A percentile compares a stretch with the other conserved stretches of the same genome.
These are phyloP conservation scores for Albifimbria verrucaria DNA, from an alignment of 2,329 filamentous ascomycete species.

Conservation along the genomic window DNA sequence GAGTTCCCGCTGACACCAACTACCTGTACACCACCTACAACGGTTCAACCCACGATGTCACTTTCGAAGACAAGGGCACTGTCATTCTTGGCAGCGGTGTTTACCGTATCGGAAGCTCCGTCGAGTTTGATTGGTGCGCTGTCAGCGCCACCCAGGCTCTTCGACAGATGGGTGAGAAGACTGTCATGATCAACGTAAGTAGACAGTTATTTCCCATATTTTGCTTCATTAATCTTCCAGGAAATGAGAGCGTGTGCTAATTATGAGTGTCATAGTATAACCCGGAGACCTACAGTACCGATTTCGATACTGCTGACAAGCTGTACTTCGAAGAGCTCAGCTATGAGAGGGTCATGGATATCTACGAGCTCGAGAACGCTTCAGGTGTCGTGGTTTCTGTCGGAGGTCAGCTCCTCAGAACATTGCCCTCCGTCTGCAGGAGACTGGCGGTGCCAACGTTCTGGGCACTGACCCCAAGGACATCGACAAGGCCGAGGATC, in stretches of 20 bases:
- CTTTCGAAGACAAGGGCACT: slow-evolving; percentile 87
- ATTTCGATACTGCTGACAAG: slow-evolving; percentile 85
- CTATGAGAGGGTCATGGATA: slow-evolving; percentile 98
- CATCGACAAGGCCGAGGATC: slow-evolving; percentile 96
- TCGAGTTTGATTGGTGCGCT: slow-evolving; percentile 98
- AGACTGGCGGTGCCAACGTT: slow-evolving; percentile 83
- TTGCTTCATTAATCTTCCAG: neutral
- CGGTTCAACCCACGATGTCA: slow-evolving; percentile 87
- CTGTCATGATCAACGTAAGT: slow-evolving; percentile 87
- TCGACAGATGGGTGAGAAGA: slow-evolving; percentile 88
- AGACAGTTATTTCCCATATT: slow-evolving; percentile 4
- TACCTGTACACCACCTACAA: slow-evolving; percentile 99
- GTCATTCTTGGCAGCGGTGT: slow-evolving; percentile 91
- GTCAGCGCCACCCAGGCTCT: slow-evolving; percentile 85
- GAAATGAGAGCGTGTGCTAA: slow-evolving; percentile 8
- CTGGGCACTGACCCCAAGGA: slow-evolving; percentile 90
- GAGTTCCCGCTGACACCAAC: slow-evolving; percentile 96
- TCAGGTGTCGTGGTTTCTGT: slow-evolving; percentile 91
- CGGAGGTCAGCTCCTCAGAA: slow-evolving; percentile 94
- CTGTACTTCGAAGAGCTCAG: slow-evolving; percentile 96
- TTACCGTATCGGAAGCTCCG: slow-evolving; percentile 94
- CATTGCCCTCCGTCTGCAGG: slow-evolving; percentile 90
- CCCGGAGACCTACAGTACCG: slow-evolving; percentile 77
- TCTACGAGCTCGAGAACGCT: slow-evolving; percentile 87
- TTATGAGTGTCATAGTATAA: slow-evolving; percentile 54